Evolutionary conservation across 257 asterid genomes (phyloP).

Genomic region (Solanum sparsipilum): DNA sequence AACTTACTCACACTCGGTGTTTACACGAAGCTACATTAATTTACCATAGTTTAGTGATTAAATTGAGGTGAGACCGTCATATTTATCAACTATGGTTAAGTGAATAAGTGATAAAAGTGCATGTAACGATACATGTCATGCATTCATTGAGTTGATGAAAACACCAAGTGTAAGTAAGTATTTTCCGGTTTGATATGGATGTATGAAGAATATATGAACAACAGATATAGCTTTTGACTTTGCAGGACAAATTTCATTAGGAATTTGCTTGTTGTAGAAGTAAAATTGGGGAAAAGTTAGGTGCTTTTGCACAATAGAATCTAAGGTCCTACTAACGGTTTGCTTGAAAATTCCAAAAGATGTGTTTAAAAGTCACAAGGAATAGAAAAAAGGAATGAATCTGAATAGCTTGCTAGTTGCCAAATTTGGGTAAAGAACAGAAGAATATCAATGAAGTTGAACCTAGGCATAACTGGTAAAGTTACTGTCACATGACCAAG

Average conservation of each 20-base stretch:
- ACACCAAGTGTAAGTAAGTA: not conserved
- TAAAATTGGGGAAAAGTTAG: slow-evolving; percentile 11
- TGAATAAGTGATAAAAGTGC: not conserved
- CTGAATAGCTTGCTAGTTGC: not conserved
- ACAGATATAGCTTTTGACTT: not conserved
- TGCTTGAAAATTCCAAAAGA: not conserved
- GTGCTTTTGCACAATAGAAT: slow-evolving; percentile 18
- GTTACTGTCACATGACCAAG: not conserved
- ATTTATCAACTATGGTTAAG: not conserved
- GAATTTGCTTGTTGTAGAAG: not conserved
- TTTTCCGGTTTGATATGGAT: not conserved
- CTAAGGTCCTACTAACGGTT: not conserved
- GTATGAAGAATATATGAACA: not conserved
- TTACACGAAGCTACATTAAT: not conserved
- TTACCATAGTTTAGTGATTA: not conserved
- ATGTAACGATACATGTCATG: not conserved
- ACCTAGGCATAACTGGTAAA: not conserved
- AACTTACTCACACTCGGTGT: not conserved
- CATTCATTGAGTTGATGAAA: not conserved
- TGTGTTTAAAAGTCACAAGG: not conserved
- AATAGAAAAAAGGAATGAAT: not conserved
- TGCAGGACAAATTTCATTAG: not conserved
- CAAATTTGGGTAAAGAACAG: not conserved
- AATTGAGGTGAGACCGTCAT: not conserved
- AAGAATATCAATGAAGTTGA: not conserved